Base-by-base conservation (phyloP, 179 eudicot species). In the Beta corolliflora region DNA sequence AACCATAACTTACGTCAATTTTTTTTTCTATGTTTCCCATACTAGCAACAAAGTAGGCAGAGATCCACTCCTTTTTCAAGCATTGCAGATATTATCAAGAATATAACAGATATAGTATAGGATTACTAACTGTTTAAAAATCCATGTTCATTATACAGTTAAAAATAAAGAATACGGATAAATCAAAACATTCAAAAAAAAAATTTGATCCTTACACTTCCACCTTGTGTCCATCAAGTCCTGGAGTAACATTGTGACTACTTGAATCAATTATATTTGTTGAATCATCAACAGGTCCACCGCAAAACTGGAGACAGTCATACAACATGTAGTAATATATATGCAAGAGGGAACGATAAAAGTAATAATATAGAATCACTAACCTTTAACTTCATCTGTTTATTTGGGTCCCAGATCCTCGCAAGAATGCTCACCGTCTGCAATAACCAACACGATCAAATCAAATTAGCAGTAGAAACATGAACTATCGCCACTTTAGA, bases 321-420 rank as follows among this genome's bases (percentile, higher is more conserved):
- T 41, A 83, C 41, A 55, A 64, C 60, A 77, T 65, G 80, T 75
- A 67, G 80, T 55, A n/a, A 82, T 25, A 67, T 56, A 48, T 48
- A 58, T 55, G 64, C 80, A 80, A 25, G 36, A 12, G 54, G 46
- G 74, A 61, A 66, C 48, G 44, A 83, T 45, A 41, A 55, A 12
- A 48, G 9, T 16, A 19, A 21, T 59, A 60, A 60, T 53, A 77
- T 76, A 25, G 46, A 58, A 60, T 71, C n/a, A 84, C 86, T 81
- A 72, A 91, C 98, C 92, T 90, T 89, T 73, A 87, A 83, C 83
- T 86, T 92, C 91, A 89, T 81, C 79, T 90, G 93, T 83, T 84
- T 91, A 84, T 83, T 84, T 69, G 97, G 95, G 78, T 94, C 97
- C 77, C 89, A 84, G 71, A 94, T 89, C 84, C 93, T 90, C 59